Base-by-base conservation (phyloP, 768 basidiomycete genomes). In the Phanerochaete sordida region DNA sequence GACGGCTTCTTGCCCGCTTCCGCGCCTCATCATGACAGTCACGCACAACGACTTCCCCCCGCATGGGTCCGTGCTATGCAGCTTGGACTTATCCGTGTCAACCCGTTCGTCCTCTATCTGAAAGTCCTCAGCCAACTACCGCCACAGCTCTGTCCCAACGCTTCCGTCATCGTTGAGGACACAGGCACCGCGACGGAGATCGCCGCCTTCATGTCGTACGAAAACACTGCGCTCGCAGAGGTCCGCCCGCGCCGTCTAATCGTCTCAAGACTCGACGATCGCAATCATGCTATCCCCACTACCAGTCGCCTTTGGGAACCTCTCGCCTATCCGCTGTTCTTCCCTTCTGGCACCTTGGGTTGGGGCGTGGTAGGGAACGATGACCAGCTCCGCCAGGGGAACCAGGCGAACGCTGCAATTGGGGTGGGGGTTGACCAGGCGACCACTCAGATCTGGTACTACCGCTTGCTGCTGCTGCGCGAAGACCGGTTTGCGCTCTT, bases 231-330 rank as follows among this genome's bases (percentile, higher is more conserved):
- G 0, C 52, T 50, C 1, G 24, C 51, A 0, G 61, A 73, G 35
- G 55, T 67, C 4, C 47, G 49, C 11, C 13, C 63, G 24, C 66
- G 69, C 0, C 31, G 58, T 1, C n/a, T 74, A 1, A 33, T 66
- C 53, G 59, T 0, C 56, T 50, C 2, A 44, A 12, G n/a, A n/a
- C n/a, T n/a, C 0, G 48, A 58, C 43, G 30, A 43, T 4, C 19
- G n/a, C 9, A 64, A 60, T 46, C 58, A 61, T 13, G n/a, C 52
- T 1, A 70, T 76, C 26, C 55, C 71, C 0, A 70, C 66, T 9
- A 35, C 68, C 13, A 74, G 74, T 33, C 67, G 68, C 0, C 47
- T 75, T 7, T 77, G 74, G 72, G 76, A 77, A 53, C 75, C 76
- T 0, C 58, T 77, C 0, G 65, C 66, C 0, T 77, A 77, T 60